phyloP scores from a whole-genome alignment of 108 stramenopile genomes.

The Cyclotella choctawhatcheeana region DNA sequence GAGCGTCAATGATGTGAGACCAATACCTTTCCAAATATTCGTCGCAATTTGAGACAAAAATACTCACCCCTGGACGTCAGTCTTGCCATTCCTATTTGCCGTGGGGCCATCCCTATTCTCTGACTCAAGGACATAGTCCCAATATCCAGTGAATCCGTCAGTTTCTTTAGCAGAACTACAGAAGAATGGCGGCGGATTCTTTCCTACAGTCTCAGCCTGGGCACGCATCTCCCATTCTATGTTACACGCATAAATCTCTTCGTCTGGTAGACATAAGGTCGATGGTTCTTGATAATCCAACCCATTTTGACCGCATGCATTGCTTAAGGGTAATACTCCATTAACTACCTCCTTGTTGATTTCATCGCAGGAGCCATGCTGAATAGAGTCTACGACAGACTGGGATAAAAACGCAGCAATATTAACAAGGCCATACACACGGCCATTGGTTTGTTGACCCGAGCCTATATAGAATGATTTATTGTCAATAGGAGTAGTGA shows the following conservation, averaged over 20 bases:
- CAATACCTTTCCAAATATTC: too few species aligned
- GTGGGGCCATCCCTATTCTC: conserved; percentile 13
- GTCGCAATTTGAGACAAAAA: background rate
- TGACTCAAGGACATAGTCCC: conserved; percentile 18
- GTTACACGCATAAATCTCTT: conserved; percentile 28
- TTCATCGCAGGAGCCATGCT: conserved; percentile 40
- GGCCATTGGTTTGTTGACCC: conserved; percentile 8
- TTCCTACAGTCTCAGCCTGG: background rate
- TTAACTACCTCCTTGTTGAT: conserved; percentile 19
- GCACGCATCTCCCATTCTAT: conserved; percentile 30
- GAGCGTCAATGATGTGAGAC: too few species aligned
- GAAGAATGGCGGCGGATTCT: conserved; percentile 21
- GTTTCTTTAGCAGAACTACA: conserved; percentile 30
- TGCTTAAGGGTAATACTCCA: conserved; percentile 19
- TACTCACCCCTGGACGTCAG: conserved; percentile 46
- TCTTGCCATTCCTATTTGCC: conserved; percentile 18
- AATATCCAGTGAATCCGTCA: conserved; percentile 24
- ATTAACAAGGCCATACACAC: conserved; percentile 37
- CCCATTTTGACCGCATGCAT: conserved; percentile 47
- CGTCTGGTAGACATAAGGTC: background rate
- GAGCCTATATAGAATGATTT: conserved; percentile 35
- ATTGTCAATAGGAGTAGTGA: conserved; percentile 16
- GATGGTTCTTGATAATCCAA: conserved; percentile 26
- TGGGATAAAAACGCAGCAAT: conserved; percentile 44
- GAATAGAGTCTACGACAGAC: conserved; percentile 32